Evolutionary conservation across 805 yeast species (phyloP), one percentile per base, ranked within the genome.

Genomic region (Saccharomycopsis olivae): DNA sequence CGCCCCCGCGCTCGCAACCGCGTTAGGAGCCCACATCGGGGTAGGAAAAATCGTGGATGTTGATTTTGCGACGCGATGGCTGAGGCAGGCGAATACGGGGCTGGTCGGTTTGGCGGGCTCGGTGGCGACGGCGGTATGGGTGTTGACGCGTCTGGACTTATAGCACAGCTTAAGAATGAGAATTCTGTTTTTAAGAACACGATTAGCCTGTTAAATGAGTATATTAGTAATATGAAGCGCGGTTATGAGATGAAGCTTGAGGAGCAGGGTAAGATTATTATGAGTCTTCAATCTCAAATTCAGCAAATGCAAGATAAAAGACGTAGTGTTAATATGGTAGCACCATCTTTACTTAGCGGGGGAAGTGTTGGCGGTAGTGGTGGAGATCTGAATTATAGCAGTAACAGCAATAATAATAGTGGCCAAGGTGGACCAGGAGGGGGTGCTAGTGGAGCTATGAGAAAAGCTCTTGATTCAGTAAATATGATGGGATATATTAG

Each of bases 221-320:
- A 38, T 23, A 18, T 28, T 11, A 37, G 33, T 2, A 23, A 17
- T 19, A 29, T 38, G 20, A 38, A 29, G 15, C 16, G 33, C 10
- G 20, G 23, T 15, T 38, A 38, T 18, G 28, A 38, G 28, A 11
- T 25, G 19, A 27, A 21, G 21, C 23, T 35, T 18, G 43, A 40
- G 14, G 39, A 40, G n/a, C 43, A 36, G 19, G 32, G 21, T 14
- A 30, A 28, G 4, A 25, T 30, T 29, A 30, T 40, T 14, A 20
- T 17, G 6, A 30, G 32, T 11, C 24, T 40, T 3, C 43, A 40
- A 30, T 5, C 27, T 14, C 24, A 15, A 16, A 23, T 14, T 10
- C 44, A 17, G 18, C 37, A 41, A 33, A 31, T 33, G 23, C 41
- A 31, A 25, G 35, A 27, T 15, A 33, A 33, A 15, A 32, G 33